Evolutionary conservation across 352 stramenopile species (phyloP), one percentile per base, ranked within the genome.

Genomic region (Pythium sp.): DNA sequence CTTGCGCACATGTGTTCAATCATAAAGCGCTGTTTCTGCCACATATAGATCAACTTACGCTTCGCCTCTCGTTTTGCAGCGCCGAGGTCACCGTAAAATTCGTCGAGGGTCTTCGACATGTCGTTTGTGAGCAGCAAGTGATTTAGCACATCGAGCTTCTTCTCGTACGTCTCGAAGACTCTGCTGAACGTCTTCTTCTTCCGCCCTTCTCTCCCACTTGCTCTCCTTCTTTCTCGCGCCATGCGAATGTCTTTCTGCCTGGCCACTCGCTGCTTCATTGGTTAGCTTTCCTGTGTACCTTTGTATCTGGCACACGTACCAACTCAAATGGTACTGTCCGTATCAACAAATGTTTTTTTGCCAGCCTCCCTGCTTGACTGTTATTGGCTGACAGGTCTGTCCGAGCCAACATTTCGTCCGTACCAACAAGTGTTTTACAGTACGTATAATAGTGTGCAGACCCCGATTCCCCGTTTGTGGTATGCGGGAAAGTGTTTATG

Each of bases 341-440:
- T 55, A 55, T 55, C 47, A 55, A 55, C 47, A 55, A 55, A 55
- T 55, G 47, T 55, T 30, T 36, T 26, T 36, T 36, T 36, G 2
- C 32, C 32, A 36, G 32, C 32, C 32, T 36, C 32, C 32, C 32
- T 36, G 32, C 32, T 36, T 36, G 32, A 36, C 32, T 36, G 32
- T 36, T 36, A 36, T 36, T 36, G 2, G 32, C 32, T 55, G 47
- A 28, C 47, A 55, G 47, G 47, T 55, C 46, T 53, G 46, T 53
- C 46, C 46, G 46, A 53, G 28, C 1, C 46, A 53, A 53, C 46
- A 53, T 53, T 55, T 55, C 18, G 47, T 28, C 47, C 47, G 20
- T 55, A 30, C 47, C 47, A 55, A 55, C 47, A 55, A 55, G n/a
- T 55, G 20, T 55, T 55, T 55, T 55, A 30, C 47, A 55, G 47